These are phyloP conservation scores for Penicillium verrucosum DNA, from an alignment of 2,329 filamentous ascomycete species.

Conservation along the genomic window DNA sequence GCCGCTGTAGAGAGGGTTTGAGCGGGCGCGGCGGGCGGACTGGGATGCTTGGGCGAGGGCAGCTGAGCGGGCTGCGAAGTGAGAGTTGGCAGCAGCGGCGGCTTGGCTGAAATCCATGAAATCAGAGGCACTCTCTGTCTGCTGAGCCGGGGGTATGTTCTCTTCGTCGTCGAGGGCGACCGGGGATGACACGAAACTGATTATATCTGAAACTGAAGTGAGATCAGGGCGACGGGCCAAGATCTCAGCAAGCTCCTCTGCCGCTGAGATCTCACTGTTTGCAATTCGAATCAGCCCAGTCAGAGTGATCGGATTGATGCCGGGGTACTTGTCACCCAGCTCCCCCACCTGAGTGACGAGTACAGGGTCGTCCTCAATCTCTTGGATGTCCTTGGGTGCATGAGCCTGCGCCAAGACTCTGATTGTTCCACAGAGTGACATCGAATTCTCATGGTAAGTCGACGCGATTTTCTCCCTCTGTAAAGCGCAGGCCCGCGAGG, in stretches of 20 bases:
- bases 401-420: conserved; percentile 51
- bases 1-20: conserved; percentile 69
- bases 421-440: conserved; percentile 56
- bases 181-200: conserved; percentile 42
- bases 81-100: conserved; percentile 41
- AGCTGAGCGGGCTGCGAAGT: conserved; percentile 47
- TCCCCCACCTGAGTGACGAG: conserved; percentile 52
- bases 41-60: conserved; percentile 58
- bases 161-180: conserved; percentile 26
- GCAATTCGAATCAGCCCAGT: conserved; percentile 56
- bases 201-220: conserved; percentile 35
- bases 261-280: conserved; percentile 55
- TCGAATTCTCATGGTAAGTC: conserved; percentile 57
- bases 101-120: conserved; percentile 26
- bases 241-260: conserved; percentile 58
- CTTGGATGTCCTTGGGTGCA: conserved; percentile 38
- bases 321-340: conserved; percentile 54
- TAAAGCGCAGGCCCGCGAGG: conserved; percentile 48
- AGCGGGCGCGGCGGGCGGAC: conserved; percentile 61
- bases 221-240: conserved; percentile 43
- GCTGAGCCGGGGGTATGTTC: not conserved
- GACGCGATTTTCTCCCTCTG: conserved; percentile 51
- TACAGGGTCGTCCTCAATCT: conserved; percentile 41
- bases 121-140: conserved; percentile 3
- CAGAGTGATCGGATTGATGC: conserved; percentile 48